phyloP scores from a whole-genome alignment of 768 basidiomycete species.

The Serendipita sp. region DNA sequence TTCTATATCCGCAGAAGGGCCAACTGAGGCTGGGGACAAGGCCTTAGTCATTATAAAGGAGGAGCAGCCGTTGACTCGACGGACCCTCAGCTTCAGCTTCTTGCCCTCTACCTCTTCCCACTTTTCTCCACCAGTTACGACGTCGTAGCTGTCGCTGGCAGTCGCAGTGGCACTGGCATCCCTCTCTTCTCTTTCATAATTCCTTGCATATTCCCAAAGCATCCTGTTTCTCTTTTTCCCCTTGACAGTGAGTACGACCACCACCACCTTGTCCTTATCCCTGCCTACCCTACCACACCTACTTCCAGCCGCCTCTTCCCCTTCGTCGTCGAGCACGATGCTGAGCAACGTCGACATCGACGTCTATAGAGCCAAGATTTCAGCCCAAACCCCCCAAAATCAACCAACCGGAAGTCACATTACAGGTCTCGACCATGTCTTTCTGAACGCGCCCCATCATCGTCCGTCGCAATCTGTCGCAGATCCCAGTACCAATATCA shows the following conservation, averaged over 20 bases:
- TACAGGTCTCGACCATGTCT: conserved; percentile 7
- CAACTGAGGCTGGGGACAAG: background rate
- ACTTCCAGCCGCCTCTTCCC: background rate
- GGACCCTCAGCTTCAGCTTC: background rate
- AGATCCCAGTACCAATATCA: background rate
- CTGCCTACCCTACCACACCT: no score
- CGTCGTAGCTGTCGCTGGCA: background rate
- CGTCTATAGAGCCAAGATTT: conserved; percentile 2
- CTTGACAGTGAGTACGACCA: background rate
- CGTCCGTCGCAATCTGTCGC: background rate
- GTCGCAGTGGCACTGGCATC: background rate
- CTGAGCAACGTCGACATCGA: background rate
- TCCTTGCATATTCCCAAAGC: no score
- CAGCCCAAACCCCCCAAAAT: background rate
- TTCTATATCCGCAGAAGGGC: no score
- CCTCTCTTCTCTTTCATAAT: background rate
- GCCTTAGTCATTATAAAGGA: background rate
- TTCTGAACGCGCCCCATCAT: conserved; percentile 1
- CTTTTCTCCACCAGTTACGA: background rate
- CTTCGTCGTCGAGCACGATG: background rate
- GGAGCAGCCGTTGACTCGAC: background rate
- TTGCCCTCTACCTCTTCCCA: background rate
- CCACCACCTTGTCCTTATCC: no score
- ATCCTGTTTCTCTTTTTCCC: background rate
- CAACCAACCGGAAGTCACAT: background rate